Base-by-base conservation (phyloP, 2,329 filamentous ascomycete species). In the Clonostachys sp. region DNA sequence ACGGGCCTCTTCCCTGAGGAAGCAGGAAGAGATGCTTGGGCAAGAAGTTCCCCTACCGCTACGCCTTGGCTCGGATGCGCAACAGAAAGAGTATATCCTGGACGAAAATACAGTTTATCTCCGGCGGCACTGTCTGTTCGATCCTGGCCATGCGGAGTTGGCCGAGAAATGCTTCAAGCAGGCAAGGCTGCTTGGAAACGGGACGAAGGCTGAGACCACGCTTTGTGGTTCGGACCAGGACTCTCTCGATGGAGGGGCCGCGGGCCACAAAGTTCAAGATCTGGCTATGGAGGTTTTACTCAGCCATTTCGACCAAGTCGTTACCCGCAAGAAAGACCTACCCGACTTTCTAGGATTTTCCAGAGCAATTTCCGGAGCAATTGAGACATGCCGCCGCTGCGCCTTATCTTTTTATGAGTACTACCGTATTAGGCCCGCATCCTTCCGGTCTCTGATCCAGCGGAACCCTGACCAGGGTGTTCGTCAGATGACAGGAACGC, bases 51-150 rank as follows among this genome's bases (percentile, higher is more conserved):
- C 64, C 3, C 42, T 42, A 12, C 56, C 62, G 6, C 55, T 77
- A n/a, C 72, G 70, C 34, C 67, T 78, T 14, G 53, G 65, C 3
- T 59, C 83, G 12, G 67, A 74, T 0, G 55, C 57, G 2, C 68
- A 68, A 30, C 58, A 83, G 43, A 68, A 75, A 41, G 69, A 78
- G n/a, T 73, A 81, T 48, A 89, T 95, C 48, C 72, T 78, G 12
- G 68, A 74, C 49, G 84, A 92, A 45, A 96, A 96, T 55, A 83
- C 87, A 51, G 55, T 80, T 3, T 78, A 89, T 20, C 74, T 95
- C 42, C 81, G 86, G 46, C 82, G 86, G 16, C 91, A 95, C 58
- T 91, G 87, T 61, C 74, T 95, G 20, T 88, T 87, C 57, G 91
- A 95, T 57, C 79, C 81, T 2, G 75, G 75, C 34, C 88, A 95